phyloP scores from a whole-genome alignment of 2,329 filamentous ascomycete species.

The Diaporthe sp. region DNA sequence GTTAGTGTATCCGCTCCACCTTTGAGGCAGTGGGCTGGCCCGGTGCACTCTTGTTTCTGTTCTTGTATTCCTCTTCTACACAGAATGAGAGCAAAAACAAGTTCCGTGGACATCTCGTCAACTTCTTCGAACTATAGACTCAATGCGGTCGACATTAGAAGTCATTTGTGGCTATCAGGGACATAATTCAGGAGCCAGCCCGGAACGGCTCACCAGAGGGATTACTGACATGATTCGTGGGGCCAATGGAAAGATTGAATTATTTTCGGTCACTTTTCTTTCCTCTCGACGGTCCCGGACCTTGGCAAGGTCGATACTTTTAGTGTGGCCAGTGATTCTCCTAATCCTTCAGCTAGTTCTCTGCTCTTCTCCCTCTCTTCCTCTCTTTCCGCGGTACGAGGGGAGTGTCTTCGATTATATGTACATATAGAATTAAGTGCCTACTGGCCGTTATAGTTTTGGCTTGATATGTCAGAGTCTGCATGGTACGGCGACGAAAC shows the following conservation, averaged over 20 bases:
- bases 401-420: background rate
- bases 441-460: background rate
- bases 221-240: background rate
- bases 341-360: too few species aligned
- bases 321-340: too few species aligned
- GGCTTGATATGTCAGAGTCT: background rate
- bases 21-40: background rate
- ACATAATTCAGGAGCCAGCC: background rate
- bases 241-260: background rate
- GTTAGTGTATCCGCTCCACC: background rate
- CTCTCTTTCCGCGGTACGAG: background rate
- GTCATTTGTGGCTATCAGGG: background rate
- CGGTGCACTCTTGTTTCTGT: background rate
- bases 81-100: background rate
- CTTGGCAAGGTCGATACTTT: too few species aligned
- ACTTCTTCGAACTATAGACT: too few species aligned
- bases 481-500: background rate
- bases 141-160: too few species aligned
- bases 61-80: background rate
- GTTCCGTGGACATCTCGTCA: background rate
- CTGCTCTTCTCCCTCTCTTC: background rate
- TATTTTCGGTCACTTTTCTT: background rate
- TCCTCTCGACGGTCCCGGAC: background rate
- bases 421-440: background rate
- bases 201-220: background rate